These are phyloP conservation scores for Drosera capensis DNA, from an alignment of 148 eudicot species.

Conservation along the genomic window DNA sequence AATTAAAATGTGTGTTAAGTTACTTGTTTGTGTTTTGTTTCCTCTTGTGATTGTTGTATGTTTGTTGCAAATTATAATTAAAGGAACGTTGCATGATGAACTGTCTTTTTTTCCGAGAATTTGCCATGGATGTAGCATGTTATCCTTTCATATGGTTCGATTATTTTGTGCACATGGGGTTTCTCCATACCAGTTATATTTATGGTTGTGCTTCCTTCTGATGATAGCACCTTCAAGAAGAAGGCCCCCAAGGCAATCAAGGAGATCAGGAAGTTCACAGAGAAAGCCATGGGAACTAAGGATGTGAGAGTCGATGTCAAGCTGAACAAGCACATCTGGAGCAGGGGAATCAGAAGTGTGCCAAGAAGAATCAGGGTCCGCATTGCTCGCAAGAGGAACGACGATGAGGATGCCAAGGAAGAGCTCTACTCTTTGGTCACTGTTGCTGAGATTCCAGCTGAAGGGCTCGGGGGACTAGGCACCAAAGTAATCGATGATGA, in stretches of 20 bases:
- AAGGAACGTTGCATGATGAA: too few species aligned
- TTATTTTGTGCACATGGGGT: too few species aligned
- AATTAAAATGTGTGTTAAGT: too few species aligned
- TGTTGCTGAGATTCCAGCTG: slow-evolving; percentile 47
- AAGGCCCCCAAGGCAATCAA: slow-evolving; percentile 59
- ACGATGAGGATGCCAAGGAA: slow-evolving; percentile 65
- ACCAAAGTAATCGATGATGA: slow-evolving; percentile 77
- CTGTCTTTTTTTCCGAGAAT: too few species aligned
- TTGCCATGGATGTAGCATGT: too few species aligned
- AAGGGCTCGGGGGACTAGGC: slow-evolving; percentile 46
- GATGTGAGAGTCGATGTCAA: slow-evolving; percentile 57
- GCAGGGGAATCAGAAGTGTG: slow-evolving; percentile 9
- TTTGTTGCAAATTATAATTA: too few species aligned
- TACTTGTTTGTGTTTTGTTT: too few species aligned
- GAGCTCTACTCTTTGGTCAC: slow-evolving; percentile 64
- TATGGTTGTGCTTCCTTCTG: too few species aligned
- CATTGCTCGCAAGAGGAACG: slow-evolving; percentile 35
- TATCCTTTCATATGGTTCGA: too few species aligned
- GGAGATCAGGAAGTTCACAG: slow-evolving; percentile 49
- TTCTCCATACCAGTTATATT: too few species aligned
- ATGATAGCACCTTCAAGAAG: slow-evolving; percentile 74
- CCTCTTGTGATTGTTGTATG: too few species aligned
- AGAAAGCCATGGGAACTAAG: slow-evolving; percentile 48
- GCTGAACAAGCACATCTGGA: slow-evolving; percentile 53
- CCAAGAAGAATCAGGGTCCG: slow-evolving; percentile 8